Base-by-base conservation (phyloP, 257 asterid species). In the Osmanthus fragrans region DNA sequence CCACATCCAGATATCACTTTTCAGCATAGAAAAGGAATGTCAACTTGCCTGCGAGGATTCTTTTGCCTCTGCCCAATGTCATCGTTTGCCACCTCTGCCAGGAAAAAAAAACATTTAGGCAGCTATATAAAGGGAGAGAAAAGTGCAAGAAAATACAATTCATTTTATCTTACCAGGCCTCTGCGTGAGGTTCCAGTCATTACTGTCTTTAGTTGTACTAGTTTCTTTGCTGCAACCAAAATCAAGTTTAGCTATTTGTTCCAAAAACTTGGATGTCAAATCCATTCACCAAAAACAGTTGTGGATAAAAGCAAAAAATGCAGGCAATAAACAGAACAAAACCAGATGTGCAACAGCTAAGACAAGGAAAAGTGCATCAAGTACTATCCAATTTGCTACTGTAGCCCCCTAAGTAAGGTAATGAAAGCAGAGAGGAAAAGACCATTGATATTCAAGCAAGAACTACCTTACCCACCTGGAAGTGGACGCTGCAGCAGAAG, bases 51-150 rank as follows among this genome's bases (percentile, higher is more conserved):
- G 82, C 97, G 96, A 83, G 97, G 94, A 85, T 90, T 92, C 89
- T 92, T 94, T 80, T 90, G 98, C 81, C 94, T 88, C 80, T 89
- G 98, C 73, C 91, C 91, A 72, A 85, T 82, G 68, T 94, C 96
- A 49, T 92, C 93, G 45, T 85, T 88, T 72, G 89, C 81, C 67
- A 78, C 84, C 84, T 90, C 98, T 94, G 82, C 58, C 47, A 73
- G 54, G 18, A 3, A 42, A 56, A 7, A 54, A 68, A 60, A 40
- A 3, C 33, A 70, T n/a, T 58, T 16, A 47, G 58, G 58, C n/a
- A 70, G 65, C 42, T 69, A 66, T 33, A 18, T 36, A 40, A 82
- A 18, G 65, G 33, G 23, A 33, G 42, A 40, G 45, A 73, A 81
- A 78, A 40, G 3, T 72, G 27, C 18, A 27, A 47, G 5, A 36